phyloP scores from a whole-genome alignment of 331 rosid species.

The Quercus lobata region DNA sequence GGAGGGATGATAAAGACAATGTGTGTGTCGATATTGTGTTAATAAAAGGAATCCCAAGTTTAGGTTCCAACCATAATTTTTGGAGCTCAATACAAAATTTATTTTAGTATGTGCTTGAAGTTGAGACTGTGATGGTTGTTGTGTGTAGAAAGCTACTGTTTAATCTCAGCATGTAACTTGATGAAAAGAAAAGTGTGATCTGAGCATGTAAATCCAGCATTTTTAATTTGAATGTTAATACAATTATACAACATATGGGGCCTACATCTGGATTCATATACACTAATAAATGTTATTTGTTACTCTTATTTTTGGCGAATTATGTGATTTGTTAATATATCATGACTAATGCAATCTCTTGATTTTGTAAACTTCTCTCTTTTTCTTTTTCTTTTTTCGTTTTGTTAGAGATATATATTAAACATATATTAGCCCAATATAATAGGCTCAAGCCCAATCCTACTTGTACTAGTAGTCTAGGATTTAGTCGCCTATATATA shows the following conservation, averaged over 20 bases:
- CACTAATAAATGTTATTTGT: no score
- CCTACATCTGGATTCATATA: background rate
- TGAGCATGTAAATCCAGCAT: background rate
- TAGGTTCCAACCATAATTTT: background rate
- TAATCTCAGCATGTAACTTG: background rate
- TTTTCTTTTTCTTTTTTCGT: no score
- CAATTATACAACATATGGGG: no score
- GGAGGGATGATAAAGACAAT: background rate
- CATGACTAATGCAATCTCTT: no score
- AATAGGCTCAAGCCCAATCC: no score
- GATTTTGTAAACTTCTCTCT: no score
- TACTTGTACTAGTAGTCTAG: no score
- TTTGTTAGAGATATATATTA: no score
- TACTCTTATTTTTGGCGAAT: no score
- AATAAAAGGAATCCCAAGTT: background rate
- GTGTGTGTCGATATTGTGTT: background rate
- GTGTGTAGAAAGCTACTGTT: background rate
- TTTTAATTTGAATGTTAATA: background rate
- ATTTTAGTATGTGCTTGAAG: background rate
- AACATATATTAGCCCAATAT: no score
- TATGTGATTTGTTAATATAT: no score
- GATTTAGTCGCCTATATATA: no score
- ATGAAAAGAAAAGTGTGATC: background rate
- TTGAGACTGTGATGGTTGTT: background rate
- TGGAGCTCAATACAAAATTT: background rate